Base-by-base conservation (phyloP, 2,329 filamentous ascomycete genomes). In the Immersiporthe knoxdaviesiana region DNA sequence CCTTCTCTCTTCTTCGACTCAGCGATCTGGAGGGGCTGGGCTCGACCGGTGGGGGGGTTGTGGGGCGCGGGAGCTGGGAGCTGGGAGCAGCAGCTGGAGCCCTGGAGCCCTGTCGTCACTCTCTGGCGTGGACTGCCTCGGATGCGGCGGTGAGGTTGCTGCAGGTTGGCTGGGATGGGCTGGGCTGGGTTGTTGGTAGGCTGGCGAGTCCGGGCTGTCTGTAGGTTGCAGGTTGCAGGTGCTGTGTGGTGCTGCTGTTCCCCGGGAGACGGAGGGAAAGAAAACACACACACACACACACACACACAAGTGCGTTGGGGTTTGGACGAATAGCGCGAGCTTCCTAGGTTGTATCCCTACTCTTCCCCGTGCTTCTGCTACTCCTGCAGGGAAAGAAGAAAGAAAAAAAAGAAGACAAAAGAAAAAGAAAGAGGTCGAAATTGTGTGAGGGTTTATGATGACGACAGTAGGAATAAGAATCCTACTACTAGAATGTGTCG, bases 21-120 rank as follows among this genome's bases (percentile, higher is more conserved):
- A 39, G 50, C 56, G 65, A 60, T 66, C 54, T 60, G 54, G 65
- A 66, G 56, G 54, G 54, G 64, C 39, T 66, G 64, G 64, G 44
- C 32, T 30, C 24, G 52, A 32, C 52, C n/a, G n/a, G n/a, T n/a
- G 30, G 52, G 30, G 52, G 52, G 30, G 24, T 30, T 32, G 24
- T 32, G 52, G 52, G 52, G 52, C 52, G 52, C 30, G 52, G 24
- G 10, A 27, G 52, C 27, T 11, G 52, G 52, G 52, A 27, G 24
- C 52, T 58, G 52, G 52, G 21, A 30, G 52, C 52, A 32, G 11
- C 52, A 58, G 52, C 52, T 24, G n/a, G 35, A 12, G 37, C 37
- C 37, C 11, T 2, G 37, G 24, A 24, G 30, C 30, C 30, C 30
- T 27, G 52, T 32, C 24, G 24, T 58, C 24, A 27, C 52, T 58